Conservation (phyloP, 345 rosid genomes). For the Rhizophora apiculata region DNA sequence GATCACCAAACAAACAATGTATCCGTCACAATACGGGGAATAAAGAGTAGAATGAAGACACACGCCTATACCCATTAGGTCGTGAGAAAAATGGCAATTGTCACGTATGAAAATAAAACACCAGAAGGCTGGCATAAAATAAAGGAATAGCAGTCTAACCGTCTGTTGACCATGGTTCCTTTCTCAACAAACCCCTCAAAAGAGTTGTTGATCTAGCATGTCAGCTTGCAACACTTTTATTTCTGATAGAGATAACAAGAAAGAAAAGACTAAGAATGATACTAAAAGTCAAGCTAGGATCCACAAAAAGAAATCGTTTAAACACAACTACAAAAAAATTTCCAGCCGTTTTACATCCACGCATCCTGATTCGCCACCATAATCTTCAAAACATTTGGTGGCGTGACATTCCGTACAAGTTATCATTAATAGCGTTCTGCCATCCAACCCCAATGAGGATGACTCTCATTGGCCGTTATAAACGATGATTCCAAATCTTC, state of each 20-base stretch:
- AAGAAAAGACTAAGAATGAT: constrained; percentile 24
- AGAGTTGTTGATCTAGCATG: constrained; percentile 66
- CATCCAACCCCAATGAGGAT: no score
- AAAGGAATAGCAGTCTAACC: background rate
- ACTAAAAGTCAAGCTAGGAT: background rate
- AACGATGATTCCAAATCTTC: no score
- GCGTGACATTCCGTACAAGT: no score
- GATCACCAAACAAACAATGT: constrained; percentile 86
- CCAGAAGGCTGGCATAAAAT: constrained; percentile 1
- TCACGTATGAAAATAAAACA: constrained; percentile 5
- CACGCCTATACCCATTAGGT: background rate
- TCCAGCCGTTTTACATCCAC: no score
- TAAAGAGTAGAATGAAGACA: constrained; percentile 2
- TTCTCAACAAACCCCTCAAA: constrained; percentile 95
- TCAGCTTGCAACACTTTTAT: constrained; percentile 87
- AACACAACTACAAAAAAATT: background rate
- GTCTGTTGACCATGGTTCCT: constrained; percentile 80
- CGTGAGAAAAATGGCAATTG: background rate
- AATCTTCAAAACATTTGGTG: no score
- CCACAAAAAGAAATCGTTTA: background rate
- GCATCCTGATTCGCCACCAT: no score
- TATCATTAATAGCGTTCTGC: no score
- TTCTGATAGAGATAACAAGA: constrained; percentile 49
- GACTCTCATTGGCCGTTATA: no score
- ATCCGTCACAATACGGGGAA: constrained; percentile 45